Percentiles rank a stretch among this genome's conserved stretches.
phyloP scores from a whole-genome alignment of 2,329 filamentous ascomycete genomes.

The Cercospora berteroae region DNA sequence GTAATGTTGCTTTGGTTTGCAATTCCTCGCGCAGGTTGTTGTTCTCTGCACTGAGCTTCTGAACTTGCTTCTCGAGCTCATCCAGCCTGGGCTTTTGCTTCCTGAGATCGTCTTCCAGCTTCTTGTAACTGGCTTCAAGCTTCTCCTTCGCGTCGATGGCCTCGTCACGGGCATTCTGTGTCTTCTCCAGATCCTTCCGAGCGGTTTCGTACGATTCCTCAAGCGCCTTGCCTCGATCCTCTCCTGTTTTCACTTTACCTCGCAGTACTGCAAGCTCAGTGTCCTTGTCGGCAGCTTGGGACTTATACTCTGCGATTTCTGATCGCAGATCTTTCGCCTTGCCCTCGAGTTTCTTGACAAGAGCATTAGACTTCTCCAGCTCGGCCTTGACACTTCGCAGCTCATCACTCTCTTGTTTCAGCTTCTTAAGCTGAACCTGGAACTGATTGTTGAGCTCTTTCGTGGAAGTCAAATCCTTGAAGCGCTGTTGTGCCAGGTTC shows the following conservation, averaged over 20 bases:
- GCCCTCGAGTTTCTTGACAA: conserved; percentile 74
- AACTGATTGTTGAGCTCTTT: conserved; percentile 77
- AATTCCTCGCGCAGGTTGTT: conserved; percentile 72
- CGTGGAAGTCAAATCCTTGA: conserved; percentile 81
- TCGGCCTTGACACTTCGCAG: conserved; percentile 76
- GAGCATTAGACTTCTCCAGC: conserved; percentile 59
- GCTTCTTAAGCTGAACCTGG: conserved; percentile 77
- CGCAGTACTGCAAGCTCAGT: conserved; percentile 73
- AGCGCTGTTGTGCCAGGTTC: conserved; percentile 79
- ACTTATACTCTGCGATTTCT: conserved; percentile 69
- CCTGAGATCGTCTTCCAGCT: conserved; percentile 68
- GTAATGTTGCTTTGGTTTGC: conserved; percentile 80
- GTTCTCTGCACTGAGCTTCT: conserved; percentile 67
- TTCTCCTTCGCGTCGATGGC: conserved; percentile 71
- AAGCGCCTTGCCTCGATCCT: conserved; percentile 65
- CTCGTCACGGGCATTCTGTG: conserved; percentile 77
- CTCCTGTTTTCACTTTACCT: conserved; percentile 75
- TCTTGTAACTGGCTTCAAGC: conserved; percentile 65
- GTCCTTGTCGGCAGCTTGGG: conserved; percentile 70
- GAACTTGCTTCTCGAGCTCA: conserved; percentile 71
- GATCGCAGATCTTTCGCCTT: conserved; percentile 77
- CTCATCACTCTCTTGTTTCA: conserved; percentile 73
- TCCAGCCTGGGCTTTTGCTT: conserved; percentile 58
- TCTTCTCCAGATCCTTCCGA: conserved; percentile 72
- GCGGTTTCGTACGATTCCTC: conserved; percentile 76